Evolutionary conservation across 257 asterid genomes (phyloP).

Genomic region (Solanum corneliomulleri): DNA sequence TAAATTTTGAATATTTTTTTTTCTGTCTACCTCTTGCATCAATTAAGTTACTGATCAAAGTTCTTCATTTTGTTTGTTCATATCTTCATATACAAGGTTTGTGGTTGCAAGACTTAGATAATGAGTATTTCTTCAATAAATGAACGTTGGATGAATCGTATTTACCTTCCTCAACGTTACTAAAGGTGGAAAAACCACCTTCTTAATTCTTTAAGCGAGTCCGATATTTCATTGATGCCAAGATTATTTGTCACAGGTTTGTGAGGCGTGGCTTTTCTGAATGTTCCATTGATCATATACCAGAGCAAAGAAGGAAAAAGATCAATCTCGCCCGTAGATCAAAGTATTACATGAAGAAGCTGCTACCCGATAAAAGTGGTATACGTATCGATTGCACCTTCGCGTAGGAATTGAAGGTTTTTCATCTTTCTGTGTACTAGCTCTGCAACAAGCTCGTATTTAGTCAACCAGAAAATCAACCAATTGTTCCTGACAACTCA

Average conservation of each 20-base stretch:
- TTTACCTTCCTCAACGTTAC: background rate
- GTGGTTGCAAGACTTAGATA: background rate
- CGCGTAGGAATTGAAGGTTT: slow-evolving; percentile 7
- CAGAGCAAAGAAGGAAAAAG: slow-evolving; percentile 60
- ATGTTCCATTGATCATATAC: slow-evolving; percentile 60
- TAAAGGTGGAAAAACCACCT: background rate
- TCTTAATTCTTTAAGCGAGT: background rate
- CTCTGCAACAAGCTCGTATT: background rate
- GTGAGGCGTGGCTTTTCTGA: slow-evolving; percentile 90
- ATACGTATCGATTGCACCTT: slow-evolving; percentile 38
- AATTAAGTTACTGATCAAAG: background rate
- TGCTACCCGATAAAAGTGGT: slow-evolving; percentile 69
- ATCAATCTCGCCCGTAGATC: slow-evolving; percentile 72
- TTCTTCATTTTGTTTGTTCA: background rate
- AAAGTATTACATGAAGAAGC: slow-evolving; percentile 76
- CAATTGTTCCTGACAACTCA: background rate
- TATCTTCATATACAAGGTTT: background rate
- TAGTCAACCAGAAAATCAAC: background rate
- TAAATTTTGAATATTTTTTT: background rate
- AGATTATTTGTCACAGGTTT: slow-evolving; percentile 46
- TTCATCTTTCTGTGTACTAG: background rate
- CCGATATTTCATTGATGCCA: background rate
- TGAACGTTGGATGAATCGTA: background rate
- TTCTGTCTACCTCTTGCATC: background rate
- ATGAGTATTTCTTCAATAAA: background rate